Base-by-base conservation (phyloP, 345 rosid genomes). In the Rhizophora mangle region DNA sequence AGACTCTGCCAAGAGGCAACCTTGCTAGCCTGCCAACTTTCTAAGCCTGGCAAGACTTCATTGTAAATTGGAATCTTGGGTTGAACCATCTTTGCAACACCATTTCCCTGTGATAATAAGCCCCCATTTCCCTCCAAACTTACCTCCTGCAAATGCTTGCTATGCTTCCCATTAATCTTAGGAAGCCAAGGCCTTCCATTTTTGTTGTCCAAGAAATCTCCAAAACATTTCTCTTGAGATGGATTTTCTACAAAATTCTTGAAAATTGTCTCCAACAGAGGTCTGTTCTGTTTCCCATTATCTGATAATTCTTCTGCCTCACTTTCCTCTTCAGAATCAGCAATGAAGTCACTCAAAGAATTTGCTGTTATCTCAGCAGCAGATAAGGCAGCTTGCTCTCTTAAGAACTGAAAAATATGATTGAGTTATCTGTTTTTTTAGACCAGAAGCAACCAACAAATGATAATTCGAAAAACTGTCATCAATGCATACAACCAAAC, bases 21-120 rank as follows among this genome's bases (percentile, higher is more conserved):
- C 81, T 88, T 95, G 85, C 89, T 83, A 64, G 89, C 85, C 74
- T 84, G 93, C 99, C 99, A 95, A 81, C 89, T 83, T 68, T 89
- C 91, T 62, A 89, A 77, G 52, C 96, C 89, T 21, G 96, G 96
- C 83, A 87, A 81, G 60, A 89, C 90, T 71, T 91, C 96, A 72
- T 82, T 82, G 71, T 81, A 85, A 54, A 81, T 73, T 32, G 88
- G 90, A 68, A 86, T 81, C 65, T 84, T 87, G 30, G 91, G 87
- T 75, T 83, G 86, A 2, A 85, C 76, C 68, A 85, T 68, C 69
- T 80, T 75, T 34, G 96, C 88, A 76, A 83, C 81, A 73, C 88
- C 90, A 79, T 84, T 91, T 74, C 81, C 90, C 63, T 80, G 82
- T 43, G 49, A 13, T 43, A 43, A 43, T 30, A 84, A 68, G 52